Percentiles rank a stretch among this genome's conserved stretches.
Evolutionary conservation across 2,329 filamentous ascomycete genomes (phyloP).

Genomic region (Penicillium sp.): DNA sequence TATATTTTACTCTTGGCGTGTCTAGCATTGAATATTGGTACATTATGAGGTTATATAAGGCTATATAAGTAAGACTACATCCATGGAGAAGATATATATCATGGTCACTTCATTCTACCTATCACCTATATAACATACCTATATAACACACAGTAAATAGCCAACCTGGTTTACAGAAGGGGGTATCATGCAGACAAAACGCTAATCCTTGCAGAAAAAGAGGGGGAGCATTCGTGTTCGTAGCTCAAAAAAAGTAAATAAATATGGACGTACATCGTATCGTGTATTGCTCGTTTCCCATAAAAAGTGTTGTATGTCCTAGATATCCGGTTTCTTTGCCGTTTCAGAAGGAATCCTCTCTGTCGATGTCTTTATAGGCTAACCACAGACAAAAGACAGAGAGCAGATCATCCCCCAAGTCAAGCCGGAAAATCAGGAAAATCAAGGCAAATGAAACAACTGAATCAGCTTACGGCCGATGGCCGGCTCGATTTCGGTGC

Average conservation of each 20-base stretch:
- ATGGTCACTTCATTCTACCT: background rate
- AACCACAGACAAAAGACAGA: background rate
- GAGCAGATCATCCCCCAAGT: background rate
- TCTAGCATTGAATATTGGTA: too few species aligned
- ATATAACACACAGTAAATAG: background rate
- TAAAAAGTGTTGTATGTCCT: constrained; percentile 1
- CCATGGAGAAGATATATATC: background rate
- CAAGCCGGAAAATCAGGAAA: background rate
- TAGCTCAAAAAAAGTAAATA: constrained; percentile 3
- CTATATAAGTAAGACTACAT: background rate
- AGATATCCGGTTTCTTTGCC: background rate
- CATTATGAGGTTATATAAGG: background rate
- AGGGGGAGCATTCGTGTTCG: background rate
- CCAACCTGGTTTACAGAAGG: background rate
- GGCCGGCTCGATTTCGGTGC: constrained; percentile 84
- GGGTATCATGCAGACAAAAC: background rate
- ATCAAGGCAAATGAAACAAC: constrained; percentile 65
- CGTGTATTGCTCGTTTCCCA: constrained; percentile 28
- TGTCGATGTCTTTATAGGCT: background rate
- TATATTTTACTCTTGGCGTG: too few species aligned
- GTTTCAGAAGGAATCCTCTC: background rate
- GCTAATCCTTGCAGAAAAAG: background rate
- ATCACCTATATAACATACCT: background rate
- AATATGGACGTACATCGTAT: constrained; percentile 20
- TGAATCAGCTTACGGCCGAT: constrained; percentile 74